Conservation (phyloP, 2,329 filamentous ascomycete genomes). For the Blastomyces silverae region DNA sequence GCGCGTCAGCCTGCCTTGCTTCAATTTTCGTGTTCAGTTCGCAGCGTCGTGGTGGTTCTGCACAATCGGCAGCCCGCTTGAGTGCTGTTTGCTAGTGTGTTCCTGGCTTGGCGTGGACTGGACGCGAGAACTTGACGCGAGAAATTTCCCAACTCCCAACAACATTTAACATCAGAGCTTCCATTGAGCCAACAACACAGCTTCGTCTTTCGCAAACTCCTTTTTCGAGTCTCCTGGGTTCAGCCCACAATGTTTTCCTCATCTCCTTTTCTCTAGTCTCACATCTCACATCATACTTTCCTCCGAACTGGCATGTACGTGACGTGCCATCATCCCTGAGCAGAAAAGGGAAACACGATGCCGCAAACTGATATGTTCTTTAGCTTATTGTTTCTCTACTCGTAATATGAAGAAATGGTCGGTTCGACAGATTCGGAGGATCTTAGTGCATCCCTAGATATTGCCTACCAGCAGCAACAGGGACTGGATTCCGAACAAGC, state of each 20-base stretch:
- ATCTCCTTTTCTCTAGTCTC: neutral
- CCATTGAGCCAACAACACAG: conserved; percentile 4
- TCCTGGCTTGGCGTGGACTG: neutral
- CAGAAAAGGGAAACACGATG: neutral
- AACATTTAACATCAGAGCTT: neutral
- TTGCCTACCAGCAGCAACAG: neutral
- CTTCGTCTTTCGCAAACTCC: neutral
- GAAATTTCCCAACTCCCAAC: neutral
- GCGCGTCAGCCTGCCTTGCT: no score
- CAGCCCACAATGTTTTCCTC: neutral
- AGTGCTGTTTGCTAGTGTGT: no score
- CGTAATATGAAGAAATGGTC: conserved; percentile 5
- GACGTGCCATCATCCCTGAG: neutral
- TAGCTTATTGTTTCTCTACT: neutral
- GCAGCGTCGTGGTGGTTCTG: no score
- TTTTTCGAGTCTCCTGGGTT: neutral
- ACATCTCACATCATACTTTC: neutral
- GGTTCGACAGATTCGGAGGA: conserved; percentile 1
- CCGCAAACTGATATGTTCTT: neutral
- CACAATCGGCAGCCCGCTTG: neutral
- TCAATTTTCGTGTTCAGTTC: no score
- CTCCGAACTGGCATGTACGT: neutral
- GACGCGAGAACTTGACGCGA: no score
- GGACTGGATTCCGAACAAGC: neutral
- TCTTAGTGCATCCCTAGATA: neutral